These are phyloP conservation scores for Mycosphaerella arachidis DNA, from an alignment of 2,329 filamentous ascomycete genomes.

Conservation along the genomic window DNA sequence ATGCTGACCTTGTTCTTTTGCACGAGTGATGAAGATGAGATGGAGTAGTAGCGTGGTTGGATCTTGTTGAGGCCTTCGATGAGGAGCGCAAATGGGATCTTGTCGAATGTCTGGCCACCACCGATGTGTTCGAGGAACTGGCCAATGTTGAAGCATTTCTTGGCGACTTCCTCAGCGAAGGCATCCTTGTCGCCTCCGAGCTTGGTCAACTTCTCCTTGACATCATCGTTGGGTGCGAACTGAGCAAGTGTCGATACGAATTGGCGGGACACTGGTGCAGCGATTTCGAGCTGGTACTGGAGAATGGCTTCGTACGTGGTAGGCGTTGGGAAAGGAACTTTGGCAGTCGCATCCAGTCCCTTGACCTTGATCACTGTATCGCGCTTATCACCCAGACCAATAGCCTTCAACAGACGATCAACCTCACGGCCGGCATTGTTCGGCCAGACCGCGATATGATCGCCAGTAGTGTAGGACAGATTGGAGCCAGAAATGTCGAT, in stretches of 20 bases:
- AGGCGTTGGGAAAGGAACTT: constrained; percentile 94
- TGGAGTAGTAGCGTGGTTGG: constrained; percentile 97
- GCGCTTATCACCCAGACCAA: constrained; percentile 71
- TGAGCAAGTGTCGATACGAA: constrained; percentile 82
- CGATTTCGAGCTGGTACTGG: constrained; percentile 96
- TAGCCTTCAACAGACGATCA: constrained; percentile 76
- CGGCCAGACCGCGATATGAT: constrained; percentile 96
- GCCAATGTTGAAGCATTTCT: constrained; percentile 82
- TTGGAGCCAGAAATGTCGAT: constrained; percentile 87
- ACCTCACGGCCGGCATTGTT: constrained; percentile 91
- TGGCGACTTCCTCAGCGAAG: constrained; percentile 79
- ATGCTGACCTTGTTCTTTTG: constrained; percentile 94
- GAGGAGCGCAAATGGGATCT: constrained; percentile 87
- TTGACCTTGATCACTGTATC: constrained; percentile 82
- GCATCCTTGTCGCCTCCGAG: constrained; percentile 92
- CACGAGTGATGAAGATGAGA: constrained; percentile 91
- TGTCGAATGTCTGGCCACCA: constrained; percentile 71
- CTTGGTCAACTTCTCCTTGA: constrained; percentile 82
- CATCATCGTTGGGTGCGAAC: constrained; percentile 79
- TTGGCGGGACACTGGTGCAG: constrained; percentile 91
- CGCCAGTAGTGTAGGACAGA: constrained; percentile 88
- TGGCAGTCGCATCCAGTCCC: constrained; percentile 87
- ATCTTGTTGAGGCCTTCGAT: constrained; percentile 93
- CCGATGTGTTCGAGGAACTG: constrained; percentile 72
- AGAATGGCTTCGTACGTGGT: constrained; percentile 92